phyloP scores from a whole-genome alignment of 1,284 basidiomycete species.

The Naganishia albida region DNA sequence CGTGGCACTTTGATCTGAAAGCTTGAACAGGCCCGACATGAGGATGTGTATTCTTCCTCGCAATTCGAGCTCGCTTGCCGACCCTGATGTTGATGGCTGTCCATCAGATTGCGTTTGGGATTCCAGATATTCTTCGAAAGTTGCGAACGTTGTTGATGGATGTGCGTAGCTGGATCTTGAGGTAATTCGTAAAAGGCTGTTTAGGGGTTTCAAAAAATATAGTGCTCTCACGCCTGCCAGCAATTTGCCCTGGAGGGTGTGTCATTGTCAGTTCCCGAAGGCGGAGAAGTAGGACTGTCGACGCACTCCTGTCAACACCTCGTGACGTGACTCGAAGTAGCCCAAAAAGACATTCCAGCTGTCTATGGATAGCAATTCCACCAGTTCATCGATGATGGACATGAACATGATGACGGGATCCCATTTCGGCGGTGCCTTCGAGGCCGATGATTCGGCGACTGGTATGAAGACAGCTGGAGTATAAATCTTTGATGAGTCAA shows the following conservation, averaged over 20 bases:
- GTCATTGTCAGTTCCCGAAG: neutral
- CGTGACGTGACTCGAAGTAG: constrained; percentile 18
- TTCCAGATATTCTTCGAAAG: constrained; percentile 17
- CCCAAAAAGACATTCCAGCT: constrained; percentile 23
- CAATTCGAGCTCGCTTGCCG: constrained; percentile 17
- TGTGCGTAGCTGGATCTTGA: constrained; percentile 25
- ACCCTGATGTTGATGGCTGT: neutral
- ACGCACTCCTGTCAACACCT: constrained; percentile 9
- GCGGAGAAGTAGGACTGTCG: neutral
- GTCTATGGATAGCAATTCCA: constrained; percentile 24
- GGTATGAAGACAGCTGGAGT: neutral
- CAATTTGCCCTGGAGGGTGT: constrained; percentile 1
- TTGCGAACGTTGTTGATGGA: constrained; percentile 22
- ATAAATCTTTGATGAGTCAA: neutral
- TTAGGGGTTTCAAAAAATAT: constrained; percentile 21
- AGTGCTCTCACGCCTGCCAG: constrained; percentile 9
- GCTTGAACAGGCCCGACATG: constrained; percentile 20
- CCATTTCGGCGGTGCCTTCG: constrained; percentile 15
- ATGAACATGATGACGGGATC: constrained; percentile 24
- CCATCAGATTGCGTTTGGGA: neutral
- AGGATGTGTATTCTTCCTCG: constrained; percentile 26
- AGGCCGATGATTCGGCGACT: neutral
- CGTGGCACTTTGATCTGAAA: constrained; percentile 21
- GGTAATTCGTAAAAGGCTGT: constrained; percentile 18
- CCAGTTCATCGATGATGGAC: constrained; percentile 23